Conservation (phyloP, 768 basidiomycete genomes). For the Strobilomyces dryophilus region DNA sequence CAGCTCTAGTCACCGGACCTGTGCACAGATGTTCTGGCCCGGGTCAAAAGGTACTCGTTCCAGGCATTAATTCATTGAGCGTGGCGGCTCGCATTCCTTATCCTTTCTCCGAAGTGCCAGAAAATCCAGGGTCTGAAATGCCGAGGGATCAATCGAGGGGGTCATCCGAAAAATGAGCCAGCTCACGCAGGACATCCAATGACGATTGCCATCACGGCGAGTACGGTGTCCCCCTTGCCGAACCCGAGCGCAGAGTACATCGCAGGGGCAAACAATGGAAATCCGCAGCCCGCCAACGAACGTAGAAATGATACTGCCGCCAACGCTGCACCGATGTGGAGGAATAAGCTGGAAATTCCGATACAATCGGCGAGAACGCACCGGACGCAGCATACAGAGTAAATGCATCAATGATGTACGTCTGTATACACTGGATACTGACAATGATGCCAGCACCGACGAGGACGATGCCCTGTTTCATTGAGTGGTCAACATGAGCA, state of each 20-base stretch:
- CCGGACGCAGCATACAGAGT: constrained; percentile 67
- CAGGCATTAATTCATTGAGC: constrained; percentile 18
- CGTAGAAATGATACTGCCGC: constrained; percentile 63
- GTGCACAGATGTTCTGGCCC: no score
- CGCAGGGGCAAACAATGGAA: constrained; percentile 72
- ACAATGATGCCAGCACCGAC: constrained; percentile 57
- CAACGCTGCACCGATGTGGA: constrained; percentile 39
- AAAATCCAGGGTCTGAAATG: constrained; percentile 38
- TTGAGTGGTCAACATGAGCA: background rate
- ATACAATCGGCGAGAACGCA: constrained; percentile 22
- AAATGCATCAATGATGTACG: constrained; percentile 66
- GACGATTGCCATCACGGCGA: constrained; percentile 53
- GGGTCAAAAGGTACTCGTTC: background rate
- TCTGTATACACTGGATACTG: constrained; percentile 57
- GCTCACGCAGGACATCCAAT: constrained; percentile 54
- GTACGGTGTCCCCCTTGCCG: constrained; percentile 64
- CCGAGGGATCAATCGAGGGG: constrained; percentile 30
- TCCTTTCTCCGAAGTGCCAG: constrained; percentile 45
- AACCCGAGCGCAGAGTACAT: constrained; percentile 66
- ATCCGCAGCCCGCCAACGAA: constrained; percentile 65
- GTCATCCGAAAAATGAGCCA: background rate
- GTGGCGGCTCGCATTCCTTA: constrained; percentile 47
- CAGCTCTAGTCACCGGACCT: no score
- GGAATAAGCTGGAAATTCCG: background rate
- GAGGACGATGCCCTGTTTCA: constrained; percentile 58